A percentile compares a stretch with the other conserved stretches of the same genome.
Conservation (phyloP, 306 rosid species). For the Parietaria judaica region DNA sequence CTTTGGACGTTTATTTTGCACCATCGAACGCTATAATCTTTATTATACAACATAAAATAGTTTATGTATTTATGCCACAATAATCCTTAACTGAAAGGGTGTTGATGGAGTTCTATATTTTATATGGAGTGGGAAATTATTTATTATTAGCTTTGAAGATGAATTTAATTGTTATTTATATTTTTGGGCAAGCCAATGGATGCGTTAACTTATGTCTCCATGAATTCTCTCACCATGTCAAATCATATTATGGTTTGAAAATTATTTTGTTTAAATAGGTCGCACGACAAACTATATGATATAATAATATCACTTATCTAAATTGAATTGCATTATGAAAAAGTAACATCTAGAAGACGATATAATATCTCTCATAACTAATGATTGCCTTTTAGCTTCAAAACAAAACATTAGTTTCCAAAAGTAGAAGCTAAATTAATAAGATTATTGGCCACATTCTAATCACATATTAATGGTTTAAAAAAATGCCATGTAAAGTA, state of each 20-base stretch:
- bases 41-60: too few relatives aligned
- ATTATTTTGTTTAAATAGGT: constrained; percentile 7
- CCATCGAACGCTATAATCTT: too few relatives aligned
- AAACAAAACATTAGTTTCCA: background rate
- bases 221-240: constrained; percentile 16
- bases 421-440: constrained; percentile 1
- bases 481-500: too few relatives aligned
- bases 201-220: constrained; percentile 7
- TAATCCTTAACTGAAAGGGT: too few relatives aligned
- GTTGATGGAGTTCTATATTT: too few relatives aligned
- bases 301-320: background rate
- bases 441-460: background rate
- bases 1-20: too few relatives aligned
- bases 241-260: constrained; percentile 4
- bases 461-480: too few relatives aligned
- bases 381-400: background rate
- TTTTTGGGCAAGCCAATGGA: constrained; percentile 8
- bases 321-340: background rate
- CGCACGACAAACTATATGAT: constrained; percentile 9
- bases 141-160: too few relatives aligned
- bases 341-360: background rate
- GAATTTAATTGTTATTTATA: background rate
- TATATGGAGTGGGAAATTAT: too few relatives aligned
- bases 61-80: too few relatives aligned
- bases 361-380: background rate